These are phyloP conservation scores for Backusella luteola DNA, from an alignment of 192 early-diverging fungal genomes.

Conservation along the genomic window DNA sequence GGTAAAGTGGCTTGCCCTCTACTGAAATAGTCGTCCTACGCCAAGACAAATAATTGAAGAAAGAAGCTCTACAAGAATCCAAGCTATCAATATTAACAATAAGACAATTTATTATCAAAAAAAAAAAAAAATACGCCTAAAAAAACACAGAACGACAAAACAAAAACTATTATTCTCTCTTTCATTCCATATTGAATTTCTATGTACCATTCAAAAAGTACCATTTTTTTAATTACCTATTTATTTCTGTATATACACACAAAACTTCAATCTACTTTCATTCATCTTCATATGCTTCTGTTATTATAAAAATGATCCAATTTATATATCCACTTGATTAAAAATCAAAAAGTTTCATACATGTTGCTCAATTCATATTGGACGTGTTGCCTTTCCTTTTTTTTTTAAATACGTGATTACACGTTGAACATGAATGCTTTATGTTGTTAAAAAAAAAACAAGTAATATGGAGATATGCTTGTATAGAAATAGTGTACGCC, in stretches of 20 bases:
- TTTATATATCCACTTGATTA: background rate
- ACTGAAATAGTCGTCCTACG: conserved; percentile 12
- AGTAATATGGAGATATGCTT: background rate
- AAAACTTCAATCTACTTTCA: background rate
- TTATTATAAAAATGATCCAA: background rate
- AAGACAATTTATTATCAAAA: background rate
- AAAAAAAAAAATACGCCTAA: background rate
- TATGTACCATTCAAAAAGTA: conserved; percentile 1
- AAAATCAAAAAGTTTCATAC: background rate
- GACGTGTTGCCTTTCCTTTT: background rate
- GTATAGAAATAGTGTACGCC: background rate
- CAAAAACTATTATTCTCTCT: background rate
- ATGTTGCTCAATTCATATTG: background rate
- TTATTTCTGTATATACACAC: conserved; percentile 1
- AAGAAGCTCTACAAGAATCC: background rate
- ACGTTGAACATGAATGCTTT: background rate
- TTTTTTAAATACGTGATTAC: background rate
- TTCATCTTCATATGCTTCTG: background rate
- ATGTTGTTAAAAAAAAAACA: background rate
- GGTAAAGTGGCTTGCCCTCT: conserved; percentile 17
- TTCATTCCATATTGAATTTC: background rate
- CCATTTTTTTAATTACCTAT: background rate
- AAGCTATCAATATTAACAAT: background rate
- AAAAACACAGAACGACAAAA: background rate
- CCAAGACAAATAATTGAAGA: background rate